Evolutionary conservation across 1,284 basidiomycete genomes (phyloP), one percentile per base, ranked within the genome.

Genomic region (Phellinidium pouzarii): DNA sequence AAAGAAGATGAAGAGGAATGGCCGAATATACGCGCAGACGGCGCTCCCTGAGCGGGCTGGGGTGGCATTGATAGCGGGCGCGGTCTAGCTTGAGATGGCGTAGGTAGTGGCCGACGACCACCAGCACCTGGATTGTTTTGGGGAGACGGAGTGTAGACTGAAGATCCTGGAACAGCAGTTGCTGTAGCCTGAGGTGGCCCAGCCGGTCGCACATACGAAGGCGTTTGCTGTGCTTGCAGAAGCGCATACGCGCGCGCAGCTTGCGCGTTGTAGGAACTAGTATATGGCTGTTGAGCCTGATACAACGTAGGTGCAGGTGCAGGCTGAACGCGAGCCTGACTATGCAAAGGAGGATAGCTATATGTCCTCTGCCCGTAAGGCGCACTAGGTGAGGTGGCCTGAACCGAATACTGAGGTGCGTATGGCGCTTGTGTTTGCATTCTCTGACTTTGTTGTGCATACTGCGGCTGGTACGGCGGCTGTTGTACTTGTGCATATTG

Each of bases 1-100:
- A 45, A 29, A 26, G 50, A 44, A 14, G 41, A 47, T 1, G 54
- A 48, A 6, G 46, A 37, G 7, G 54, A 52, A 34, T 52, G 54
- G 8, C 41, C 34, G 22, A 31, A 31, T 29, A 44, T 53, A 36
- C 41, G 29, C 25, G 38, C 41, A 29, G 46, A 27, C 40, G 22
- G 43, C 6, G 38, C 22, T 22, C 14, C 37, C 37, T 43, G 38
- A 26, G 25, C 31, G n/a, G 52, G 27, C 43, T 43, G 56, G 19
- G 56, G 48, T 14, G 52, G 56, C 51, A 55, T 55, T 3, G 53
- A 55, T 17, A 55, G 20, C 3, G 53, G 53, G 4, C 53, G 53
- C 29, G 48, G 25, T 11, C 44, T 34, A 36, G 37, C 7, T 46
- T 47, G 44, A 48, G 44, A 40, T 38, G 27, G 36, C 12, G 22